Evolutionary conservation across 352 stramenopile species (phyloP).

Genomic region (Pythium volutum): DNA sequence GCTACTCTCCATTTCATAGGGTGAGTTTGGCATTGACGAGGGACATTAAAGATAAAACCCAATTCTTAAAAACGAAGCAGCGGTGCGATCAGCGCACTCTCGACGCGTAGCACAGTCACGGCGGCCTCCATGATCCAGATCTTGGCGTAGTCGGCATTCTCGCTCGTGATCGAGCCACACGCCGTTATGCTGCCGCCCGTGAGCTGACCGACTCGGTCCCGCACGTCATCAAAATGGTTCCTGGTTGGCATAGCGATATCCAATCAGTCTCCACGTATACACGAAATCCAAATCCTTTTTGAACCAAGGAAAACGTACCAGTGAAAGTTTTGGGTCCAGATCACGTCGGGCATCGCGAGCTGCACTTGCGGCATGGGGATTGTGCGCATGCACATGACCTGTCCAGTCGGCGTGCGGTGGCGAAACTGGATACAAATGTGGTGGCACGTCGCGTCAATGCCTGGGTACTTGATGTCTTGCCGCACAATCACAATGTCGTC

Average conservation of each 20-base stretch:
- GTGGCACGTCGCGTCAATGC: conserved; percentile 18
- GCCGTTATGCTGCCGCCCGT: conserved; percentile 4
- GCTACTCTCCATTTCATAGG: no score
- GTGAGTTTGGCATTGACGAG: no score
- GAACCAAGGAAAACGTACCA: conserved; percentile 22
- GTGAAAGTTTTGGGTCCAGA: conserved; percentile 26
- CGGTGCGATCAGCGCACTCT: conserved; percentile 18
- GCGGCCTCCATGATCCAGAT: conserved; percentile 24
- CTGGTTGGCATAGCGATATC: not conserved
- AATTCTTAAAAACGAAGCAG: not conserved
- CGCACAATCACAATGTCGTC: conserved; percentile 25
- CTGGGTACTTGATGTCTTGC: conserved; percentile 27
- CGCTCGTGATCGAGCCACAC: conserved; percentile 21
- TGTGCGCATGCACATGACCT: conserved; percentile 21
- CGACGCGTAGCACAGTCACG: conserved; percentile 19
- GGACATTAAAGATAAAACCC: no score
- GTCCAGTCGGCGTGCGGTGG: conserved; percentile 1
- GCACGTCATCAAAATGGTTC: conserved; percentile 20
- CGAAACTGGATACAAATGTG: conserved; percentile 24
- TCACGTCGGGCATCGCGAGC: conserved; percentile 19
- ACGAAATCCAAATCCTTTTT: not conserved
- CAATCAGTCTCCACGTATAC: not conserved
- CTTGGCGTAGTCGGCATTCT: conserved; percentile 18
- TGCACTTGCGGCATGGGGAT: conserved; percentile 20
- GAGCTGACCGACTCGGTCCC: conserved; percentile 7